Percentiles rank a stretch among this genome's conserved stretches.
These are phyloP conservation scores for Calonectria hawksworthii DNA, from an alignment of 2,329 filamentous ascomycete genomes.

Conservation along the genomic window DNA sequence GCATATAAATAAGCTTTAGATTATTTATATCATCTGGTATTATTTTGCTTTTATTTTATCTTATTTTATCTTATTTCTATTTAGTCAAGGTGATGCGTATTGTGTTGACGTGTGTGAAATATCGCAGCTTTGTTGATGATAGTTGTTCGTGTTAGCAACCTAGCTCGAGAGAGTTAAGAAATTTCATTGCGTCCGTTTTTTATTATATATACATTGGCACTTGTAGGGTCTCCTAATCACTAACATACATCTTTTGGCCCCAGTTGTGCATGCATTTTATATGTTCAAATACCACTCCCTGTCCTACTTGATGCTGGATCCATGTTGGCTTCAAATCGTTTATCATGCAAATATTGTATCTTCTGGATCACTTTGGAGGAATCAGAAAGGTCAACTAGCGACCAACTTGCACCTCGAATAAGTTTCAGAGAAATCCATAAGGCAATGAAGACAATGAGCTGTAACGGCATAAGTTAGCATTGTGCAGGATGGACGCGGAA, in stretches of 20 bases:
- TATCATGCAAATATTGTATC: neutral
- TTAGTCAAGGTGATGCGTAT: too few species aligned
- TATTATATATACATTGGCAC: neutral
- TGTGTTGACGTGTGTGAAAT: too few species aligned
- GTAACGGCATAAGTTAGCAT: neutral
- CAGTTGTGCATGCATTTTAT: neutral
- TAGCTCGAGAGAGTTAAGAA: neutral
- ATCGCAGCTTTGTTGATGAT: too few species aligned
- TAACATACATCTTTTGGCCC: neutral
- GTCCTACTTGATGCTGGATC: neutral
- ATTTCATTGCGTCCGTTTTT: neutral
- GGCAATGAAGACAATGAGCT: neutral
- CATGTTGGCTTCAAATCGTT: neutral
- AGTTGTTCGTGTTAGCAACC: neutral
- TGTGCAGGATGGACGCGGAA: neutral
- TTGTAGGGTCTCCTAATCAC: neutral
- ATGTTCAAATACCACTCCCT: neutral
- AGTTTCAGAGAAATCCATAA: neutral
- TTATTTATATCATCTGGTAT: too few species aligned
- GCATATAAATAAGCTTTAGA: too few species aligned
- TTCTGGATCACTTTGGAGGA: neutral
- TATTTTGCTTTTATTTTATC: too few species aligned
- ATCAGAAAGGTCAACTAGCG: neutral
- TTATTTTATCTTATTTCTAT: too few species aligned
- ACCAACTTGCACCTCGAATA: neutral